Conservation (phyloP, 371 early-diverging fungal species). For the Sporodiniella umbellata region DNA sequence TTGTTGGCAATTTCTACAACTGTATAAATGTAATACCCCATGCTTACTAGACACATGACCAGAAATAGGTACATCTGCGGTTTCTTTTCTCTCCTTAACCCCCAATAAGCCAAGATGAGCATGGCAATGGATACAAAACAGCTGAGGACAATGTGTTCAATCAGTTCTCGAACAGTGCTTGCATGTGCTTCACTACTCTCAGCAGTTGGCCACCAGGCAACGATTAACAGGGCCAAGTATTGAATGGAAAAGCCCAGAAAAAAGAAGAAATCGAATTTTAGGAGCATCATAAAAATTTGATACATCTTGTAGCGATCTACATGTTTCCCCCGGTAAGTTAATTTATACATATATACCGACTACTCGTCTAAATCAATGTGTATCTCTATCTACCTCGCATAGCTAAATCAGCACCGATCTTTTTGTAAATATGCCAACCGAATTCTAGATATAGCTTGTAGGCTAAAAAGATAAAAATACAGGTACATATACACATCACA, state of each 20-base stretch:
- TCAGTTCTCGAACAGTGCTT: constrained; percentile 30
- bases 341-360: too few relatives aligned
- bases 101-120: constrained; percentile 72
- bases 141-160: constrained; percentile 71
- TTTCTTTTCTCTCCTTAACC: constrained; percentile 64
- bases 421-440: constrained; percentile 89
- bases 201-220: constrained; percentile 44
- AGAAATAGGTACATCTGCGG: constrained; percentile 58
- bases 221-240: constrained; percentile 75
- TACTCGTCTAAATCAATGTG: too few relatives aligned
- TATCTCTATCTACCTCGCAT: constrained; percentile 72
- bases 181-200: constrained; percentile 53
- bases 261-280: constrained; percentile 89
- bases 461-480: constrained; percentile 36
- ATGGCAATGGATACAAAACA: constrained; percentile 70
- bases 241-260: constrained; percentile 86
- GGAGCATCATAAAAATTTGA: constrained; percentile 82
- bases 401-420: constrained; percentile 87
- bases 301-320: constrained; percentile 78
- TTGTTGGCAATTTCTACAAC: constrained; percentile 60
- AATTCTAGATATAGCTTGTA: constrained; percentile 49
- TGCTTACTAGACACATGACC: constrained; percentile 47
- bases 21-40: constrained; percentile 73
- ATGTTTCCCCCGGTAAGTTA: too few relatives aligned
- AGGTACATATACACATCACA: constrained; percentile 32